Evolutionary conservation across 2,329 filamentous ascomycete species (phyloP), one percentile per base, ranked within the genome.

Genomic region (Fusarium chaquense): DNA sequence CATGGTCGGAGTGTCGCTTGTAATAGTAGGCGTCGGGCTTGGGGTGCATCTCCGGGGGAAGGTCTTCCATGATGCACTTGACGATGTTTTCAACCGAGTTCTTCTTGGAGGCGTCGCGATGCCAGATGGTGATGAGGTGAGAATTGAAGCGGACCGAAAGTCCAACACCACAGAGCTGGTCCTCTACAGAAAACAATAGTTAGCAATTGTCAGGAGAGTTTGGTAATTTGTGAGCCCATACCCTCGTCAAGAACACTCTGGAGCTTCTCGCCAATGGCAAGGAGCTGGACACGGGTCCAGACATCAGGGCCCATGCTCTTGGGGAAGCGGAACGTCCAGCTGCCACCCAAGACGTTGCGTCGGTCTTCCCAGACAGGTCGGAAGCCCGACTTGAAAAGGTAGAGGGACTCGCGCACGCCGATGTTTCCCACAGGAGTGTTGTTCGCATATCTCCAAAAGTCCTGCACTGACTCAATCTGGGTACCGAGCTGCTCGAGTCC

Each of bases 71-170:
- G 54, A 97, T 90, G 49, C 89, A 91, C 67, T 88, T 83, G 50
- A 94, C 85, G 63, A 98, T 86, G 68, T 85, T 87, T 77, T 95
- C 89, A 72, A 96, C 87, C 8, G 93, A 96, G 72, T 87, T 89
- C 76, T 93, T 86, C 80, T 96, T 94, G 64, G 89, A 90, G 24
- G 90, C 90, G 76, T 97, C 92, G 67, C 96, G 93, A 82, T 97
- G 96, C 95, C 95, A 98, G 76, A 98, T 88, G 73, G 92, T 92
- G 78, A 98, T 91, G 72, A 97, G 88, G 78, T 95, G 90, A 32
- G 90, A 91, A 82, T 94, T 97, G 86, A 96, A 97, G 75, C 94
- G 91, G 61, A 95, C 92, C 2, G 92, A 94, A 70, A 96, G 89
- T 43, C 92, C 93, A 47, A 98, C 90, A 52, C 95, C 95, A 78